phyloP scores from a whole-genome alignment of 1,139 yeast genomes.

The Taphrina wiesneri region DNA sequence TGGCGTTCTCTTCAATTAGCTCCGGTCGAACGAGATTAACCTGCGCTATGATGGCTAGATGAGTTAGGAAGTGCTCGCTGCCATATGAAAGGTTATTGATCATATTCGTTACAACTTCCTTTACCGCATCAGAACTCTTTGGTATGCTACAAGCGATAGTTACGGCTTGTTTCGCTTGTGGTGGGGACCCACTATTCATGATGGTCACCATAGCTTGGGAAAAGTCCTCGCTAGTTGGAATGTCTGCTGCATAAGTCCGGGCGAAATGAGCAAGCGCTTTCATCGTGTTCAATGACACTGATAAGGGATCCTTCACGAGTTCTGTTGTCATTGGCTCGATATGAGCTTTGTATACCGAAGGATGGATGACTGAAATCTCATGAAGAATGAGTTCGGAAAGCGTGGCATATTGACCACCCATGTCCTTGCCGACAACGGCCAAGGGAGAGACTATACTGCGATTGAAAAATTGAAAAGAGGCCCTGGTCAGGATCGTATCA shows the following conservation, averaged over 20 bases:
- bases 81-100: conserved; percentile 34
- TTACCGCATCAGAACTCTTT: conserved; percentile 49
- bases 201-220: conserved; percentile 48
- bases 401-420: conserved; percentile 8
- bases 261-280: conserved; percentile 65
- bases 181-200: conserved; percentile 57
- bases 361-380: conserved; percentile 61
- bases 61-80: conserved; percentile 53
- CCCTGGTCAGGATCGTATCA: conserved; percentile 60
- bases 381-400: conserved; percentile 58
- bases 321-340: conserved; percentile 53
- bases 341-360: conserved; percentile 66
- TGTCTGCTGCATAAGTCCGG: conserved; percentile 52
- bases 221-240: conserved; percentile 45
- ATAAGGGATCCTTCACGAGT: not conserved
- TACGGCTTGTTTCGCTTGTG: conserved; percentile 66
- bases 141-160: conserved; percentile 57
- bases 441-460: conserved; percentile 62
- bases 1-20: conserved; percentile 56
- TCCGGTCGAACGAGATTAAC: conserved; percentile 57
- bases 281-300: conserved; percentile 48
- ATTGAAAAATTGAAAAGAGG: conserved; percentile 65
- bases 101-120: conserved; percentile 50
- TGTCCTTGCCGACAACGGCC: conserved; percentile 45
- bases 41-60: conserved; percentile 63